Evolutionary conservation across 176 grass and related monocot genomes (phyloP), one percentile per base, ranked within the genome.

Genomic region (Echinochloa phyllopogon): DNA sequence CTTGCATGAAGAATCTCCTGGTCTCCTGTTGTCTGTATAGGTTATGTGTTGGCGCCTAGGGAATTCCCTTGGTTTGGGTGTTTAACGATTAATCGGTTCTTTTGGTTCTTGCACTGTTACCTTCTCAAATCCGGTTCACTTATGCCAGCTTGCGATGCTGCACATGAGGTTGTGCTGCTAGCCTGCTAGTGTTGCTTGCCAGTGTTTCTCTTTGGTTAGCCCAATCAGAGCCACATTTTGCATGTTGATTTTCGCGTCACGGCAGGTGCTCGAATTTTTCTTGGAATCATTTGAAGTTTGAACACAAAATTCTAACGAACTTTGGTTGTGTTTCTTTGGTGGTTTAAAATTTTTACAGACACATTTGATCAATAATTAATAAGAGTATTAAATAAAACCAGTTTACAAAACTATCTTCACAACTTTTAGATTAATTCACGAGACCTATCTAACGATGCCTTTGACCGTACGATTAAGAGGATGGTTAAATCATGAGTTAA

Each of bases 21-120:
- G 44, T 84, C 36, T 69, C 72, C 57, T 76, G 70, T 63, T 82
- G n/a, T 74, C 78, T 86, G 82, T 86, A 75, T 74, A 86, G 86
- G 71, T 69, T 78, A 43, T 82, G 57, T 88, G 65, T 67, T 78
- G 45, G 33, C 49, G 55, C 47, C 41, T 73, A 78, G 29, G 84
- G 68, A 79, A 77, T 74, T 84, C 51, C n/a, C 78, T 68, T 9
- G 52, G 53, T 78, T 78, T 75, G 33, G 62, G 61, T 83, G 61
- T 67, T 53, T 84, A 43, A 74, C 62, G 52, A 51, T 68, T 36
- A 58, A 72, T 78, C 49, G 3, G 55, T 86, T 90, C 21, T 78
- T 86, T 65, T n/a, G 52, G 48, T 49, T 90, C 17, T 66, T 90
- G 65, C 49, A 14, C 29, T 72, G 44, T 21, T 77, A 45, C 59